Base-by-base conservation (phyloP, 768 basidiomycete genomes). In the Hericium erinaceus region DNA sequence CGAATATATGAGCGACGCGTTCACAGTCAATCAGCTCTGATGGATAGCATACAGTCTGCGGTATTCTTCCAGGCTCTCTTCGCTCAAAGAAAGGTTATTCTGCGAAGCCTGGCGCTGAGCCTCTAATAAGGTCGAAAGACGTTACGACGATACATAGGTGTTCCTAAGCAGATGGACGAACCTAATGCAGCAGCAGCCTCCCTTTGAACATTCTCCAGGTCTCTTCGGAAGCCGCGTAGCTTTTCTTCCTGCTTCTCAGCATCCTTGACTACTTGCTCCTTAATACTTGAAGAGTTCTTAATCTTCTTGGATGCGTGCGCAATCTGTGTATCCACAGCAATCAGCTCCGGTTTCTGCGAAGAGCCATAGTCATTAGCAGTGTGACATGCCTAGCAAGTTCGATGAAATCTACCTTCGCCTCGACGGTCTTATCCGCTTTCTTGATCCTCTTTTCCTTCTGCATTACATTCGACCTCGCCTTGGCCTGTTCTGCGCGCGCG, bases 381-480 rank as follows among this genome's bases (percentile, higher is more conserved):
- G 39, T 10, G 13, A 24, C n/a, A 39, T 20, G 22, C 28, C 41
- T 28, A 6, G 44, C n/a, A 3, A 22, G 18, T n/a, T 22, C 64
- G 75, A 40, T 24, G 87, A 33, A 20, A 64, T 77, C 40, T 39
- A 87, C 94, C 75, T 90, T 92, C 15, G 78, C 82, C 58, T 98
- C 95, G 9, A 95, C 70, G 0, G 83, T 76, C 70, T 95, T 98
- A 71, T 98, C 95, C 1, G 87, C 87, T 69, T 87, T 90, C 74
- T 97, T 97, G 58, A 95, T 85, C 48, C 73, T 80, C 72, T 86
- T 87, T 72, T 99, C 94, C 62, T 87, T 85, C 72, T 89, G 88
- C 74, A 86, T 81, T 0, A 93, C 86, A 5, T 76, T 73, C 9
- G 84, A 80, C 16, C 90, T 79, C 7, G 85, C 84, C 68, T 81